phyloP scores from a whole-genome alignment of 1,284 basidiomycete genomes.

The Puccinia triticina region DNA sequence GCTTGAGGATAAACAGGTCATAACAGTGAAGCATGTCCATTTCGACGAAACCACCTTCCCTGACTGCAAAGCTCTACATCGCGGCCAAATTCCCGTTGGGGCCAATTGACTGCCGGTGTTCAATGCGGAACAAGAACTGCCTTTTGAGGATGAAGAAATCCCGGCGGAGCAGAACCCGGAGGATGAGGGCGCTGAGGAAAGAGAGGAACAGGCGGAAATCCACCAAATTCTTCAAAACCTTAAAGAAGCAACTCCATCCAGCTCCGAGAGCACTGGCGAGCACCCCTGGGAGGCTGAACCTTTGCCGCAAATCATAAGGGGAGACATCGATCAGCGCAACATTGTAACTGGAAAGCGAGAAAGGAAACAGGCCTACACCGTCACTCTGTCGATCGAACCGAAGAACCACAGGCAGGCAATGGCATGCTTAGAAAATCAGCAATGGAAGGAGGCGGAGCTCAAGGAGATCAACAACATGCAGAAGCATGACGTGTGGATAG shows the following conservation, averaged over 20 bases:
- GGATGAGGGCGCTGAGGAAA: too few species aligned
- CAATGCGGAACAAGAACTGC: background rate
- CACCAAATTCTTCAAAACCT: background rate
- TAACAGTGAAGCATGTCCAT: background rate
- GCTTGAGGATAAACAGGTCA: too few species aligned
- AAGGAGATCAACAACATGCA: too few species aligned
- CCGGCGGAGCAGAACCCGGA: background rate
- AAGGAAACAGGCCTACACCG: background rate
- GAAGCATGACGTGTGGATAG: too few species aligned
- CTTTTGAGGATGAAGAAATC: background rate
- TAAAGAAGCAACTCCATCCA: background rate
- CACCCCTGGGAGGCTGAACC: background rate
- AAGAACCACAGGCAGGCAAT: too few species aligned
- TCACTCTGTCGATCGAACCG: too few species aligned
- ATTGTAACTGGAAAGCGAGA: too few species aligned
- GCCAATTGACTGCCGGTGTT: background rate
- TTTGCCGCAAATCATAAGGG: too few species aligned
- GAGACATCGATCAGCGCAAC: too few species aligned
- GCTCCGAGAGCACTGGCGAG: too few species aligned
- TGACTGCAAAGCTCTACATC: background rate
- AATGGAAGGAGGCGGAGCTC: too few species aligned
- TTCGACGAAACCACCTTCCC: background rate
- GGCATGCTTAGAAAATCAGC: too few species aligned
- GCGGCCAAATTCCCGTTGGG: background rate
- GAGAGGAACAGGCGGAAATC: background rate